Evolutionary conservation across 2,329 filamentous ascomycete species (phyloP).

Genomic region (Hymenoscyphus albidus): DNA sequence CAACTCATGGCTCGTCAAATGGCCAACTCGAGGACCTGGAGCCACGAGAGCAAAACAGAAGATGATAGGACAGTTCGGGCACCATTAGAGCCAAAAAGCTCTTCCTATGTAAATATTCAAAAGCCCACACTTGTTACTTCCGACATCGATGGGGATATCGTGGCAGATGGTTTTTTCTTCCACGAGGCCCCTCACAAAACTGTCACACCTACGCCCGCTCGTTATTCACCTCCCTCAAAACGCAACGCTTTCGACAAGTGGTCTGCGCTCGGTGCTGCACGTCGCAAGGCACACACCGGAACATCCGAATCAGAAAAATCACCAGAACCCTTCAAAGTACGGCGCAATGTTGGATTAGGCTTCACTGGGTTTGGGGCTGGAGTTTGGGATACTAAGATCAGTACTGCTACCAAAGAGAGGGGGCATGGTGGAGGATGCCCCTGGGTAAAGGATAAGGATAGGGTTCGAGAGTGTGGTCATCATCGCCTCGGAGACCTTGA

Average conservation of each 20-base stretch:
- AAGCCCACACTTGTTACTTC: slow-evolving; percentile 39
- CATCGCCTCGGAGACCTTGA: slow-evolving; percentile 68
- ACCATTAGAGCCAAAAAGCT: slow-evolving; percentile 51
- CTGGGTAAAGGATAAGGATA: slow-evolving; percentile 44
- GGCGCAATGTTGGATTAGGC: slow-evolving; percentile 43
- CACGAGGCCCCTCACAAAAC: slow-evolving; percentile 54
- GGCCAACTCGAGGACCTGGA: slow-evolving; percentile 74
- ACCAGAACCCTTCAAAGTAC: slow-evolving; percentile 44
- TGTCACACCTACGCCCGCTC: slow-evolving; percentile 41
- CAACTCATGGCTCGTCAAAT: slow-evolving; percentile 54
- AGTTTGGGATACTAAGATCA: slow-evolving; percentile 34
- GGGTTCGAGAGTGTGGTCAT: slow-evolving; percentile 46
- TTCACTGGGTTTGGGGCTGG: slow-evolving; percentile 44
- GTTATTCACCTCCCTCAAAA: slow-evolving; percentile 66
- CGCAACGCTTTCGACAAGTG: slow-evolving; percentile 73
- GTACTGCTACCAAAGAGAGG: slow-evolving; percentile 35
- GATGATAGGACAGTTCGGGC: slow-evolving; percentile 45
- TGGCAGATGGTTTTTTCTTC: slow-evolving; percentile 69
- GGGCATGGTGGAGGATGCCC: slow-evolving; percentile 43
- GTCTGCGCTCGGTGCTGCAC: slow-evolving; percentile 74
- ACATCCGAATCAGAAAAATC: slow-evolving; percentile 48
- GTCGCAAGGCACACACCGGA: slow-evolving; percentile 64
- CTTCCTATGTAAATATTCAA: slow-evolving; percentile 47
- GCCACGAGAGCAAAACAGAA: slow-evolving; percentile 52
- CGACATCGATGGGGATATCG: slow-evolving; percentile 60